Conservation (phyloP, 2,329 filamentous ascomycete genomes). For the Eutypa lata region DNA sequence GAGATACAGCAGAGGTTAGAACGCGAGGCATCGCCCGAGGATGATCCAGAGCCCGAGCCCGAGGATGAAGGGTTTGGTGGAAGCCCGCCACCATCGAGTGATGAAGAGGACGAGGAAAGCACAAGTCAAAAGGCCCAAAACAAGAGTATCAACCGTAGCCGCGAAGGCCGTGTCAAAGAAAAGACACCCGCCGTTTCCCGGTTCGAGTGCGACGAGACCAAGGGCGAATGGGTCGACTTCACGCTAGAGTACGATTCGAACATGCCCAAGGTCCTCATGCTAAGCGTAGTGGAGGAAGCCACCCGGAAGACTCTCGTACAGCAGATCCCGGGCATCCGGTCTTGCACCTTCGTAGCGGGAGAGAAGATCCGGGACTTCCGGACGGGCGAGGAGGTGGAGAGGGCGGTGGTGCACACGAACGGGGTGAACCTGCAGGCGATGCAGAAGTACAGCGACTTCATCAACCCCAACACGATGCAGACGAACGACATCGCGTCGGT, state of each 20-base stretch:
- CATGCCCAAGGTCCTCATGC: conserved; percentile 88
- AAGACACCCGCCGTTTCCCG: conserved; percentile 64
- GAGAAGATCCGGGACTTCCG: conserved; percentile 49
- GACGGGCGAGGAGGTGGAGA: conserved; percentile 46
- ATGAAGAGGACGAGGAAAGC: conserved; percentile 40
- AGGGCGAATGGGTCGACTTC: conserved; percentile 74
- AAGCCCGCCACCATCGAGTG: conserved; percentile 39
- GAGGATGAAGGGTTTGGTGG: conserved; percentile 53
- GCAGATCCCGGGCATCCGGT: conserved; percentile 73
- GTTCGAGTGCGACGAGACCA: conserved; percentile 76
- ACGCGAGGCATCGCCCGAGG: conserved; percentile 54
- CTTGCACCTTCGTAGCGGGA: conserved; percentile 64
- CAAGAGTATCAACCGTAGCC: conserved; percentile 36
- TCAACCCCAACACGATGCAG: conserved; percentile 80
- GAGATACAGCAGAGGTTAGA: conserved; percentile 65
- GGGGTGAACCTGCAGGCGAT: conserved; percentile 89
- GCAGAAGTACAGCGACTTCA: conserved; percentile 80
- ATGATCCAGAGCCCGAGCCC: conserved; percentile 57
- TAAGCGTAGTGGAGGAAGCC: conserved; percentile 82
- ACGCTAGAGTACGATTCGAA: conserved; percentile 77
- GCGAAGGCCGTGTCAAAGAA: conserved; percentile 63
- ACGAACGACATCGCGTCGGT: conserved; percentile 93
- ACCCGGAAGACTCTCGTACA: conserved; percentile 80
- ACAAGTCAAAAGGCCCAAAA: conserved; percentile 24
- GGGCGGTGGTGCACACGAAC: conserved; percentile 67